These are phyloP conservation scores for Maudiozyma serrabonitensis DNA, from an alignment of 805 yeast species.

Conservation along the genomic window DNA sequence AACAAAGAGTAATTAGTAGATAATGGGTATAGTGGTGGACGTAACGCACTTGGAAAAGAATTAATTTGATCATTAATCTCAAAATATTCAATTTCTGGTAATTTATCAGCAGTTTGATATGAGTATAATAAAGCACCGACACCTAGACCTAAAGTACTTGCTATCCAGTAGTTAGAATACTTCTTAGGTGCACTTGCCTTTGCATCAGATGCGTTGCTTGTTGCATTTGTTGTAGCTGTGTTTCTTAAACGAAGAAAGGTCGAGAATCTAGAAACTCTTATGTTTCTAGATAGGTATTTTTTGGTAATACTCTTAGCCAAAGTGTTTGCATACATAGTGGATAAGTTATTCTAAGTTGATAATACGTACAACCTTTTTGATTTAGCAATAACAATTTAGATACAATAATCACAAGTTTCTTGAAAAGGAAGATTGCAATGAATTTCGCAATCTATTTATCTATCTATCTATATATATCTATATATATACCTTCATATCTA, in stretches of 20 bases:
- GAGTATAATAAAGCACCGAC: background rate
- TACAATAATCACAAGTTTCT: no score
- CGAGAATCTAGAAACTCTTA: background rate
- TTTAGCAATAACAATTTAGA: no score
- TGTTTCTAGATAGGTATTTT: background rate
- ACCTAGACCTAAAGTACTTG: background rate
- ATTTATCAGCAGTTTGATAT: background rate
- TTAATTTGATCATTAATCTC: slow-evolving; percentile 41
- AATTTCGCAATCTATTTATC: no score
- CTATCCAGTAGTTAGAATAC: background rate
- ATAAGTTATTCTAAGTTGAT: no score
- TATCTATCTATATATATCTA: no score
- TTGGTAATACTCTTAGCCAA: background rate
- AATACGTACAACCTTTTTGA: no score
- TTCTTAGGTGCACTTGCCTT: background rate
- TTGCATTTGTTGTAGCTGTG: background rate
- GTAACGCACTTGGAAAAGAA: slow-evolving; percentile 34
- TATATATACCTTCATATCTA: no score
- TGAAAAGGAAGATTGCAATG: no score
- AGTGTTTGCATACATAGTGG: background rate
- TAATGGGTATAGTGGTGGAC: slow-evolving; percentile 22
- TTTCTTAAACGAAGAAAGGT: background rate
- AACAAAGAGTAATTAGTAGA: slow-evolving; percentile 41
- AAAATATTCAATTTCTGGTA: slow-evolving; percentile 23
- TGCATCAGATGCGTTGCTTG: background rate